A percentile compares a stretch with the other conserved stretches of the same genome.
Evolutionary conservation across 2,329 filamentous ascomycete species (phyloP).

Genomic region (Aspergillus luchuensis): DNA sequence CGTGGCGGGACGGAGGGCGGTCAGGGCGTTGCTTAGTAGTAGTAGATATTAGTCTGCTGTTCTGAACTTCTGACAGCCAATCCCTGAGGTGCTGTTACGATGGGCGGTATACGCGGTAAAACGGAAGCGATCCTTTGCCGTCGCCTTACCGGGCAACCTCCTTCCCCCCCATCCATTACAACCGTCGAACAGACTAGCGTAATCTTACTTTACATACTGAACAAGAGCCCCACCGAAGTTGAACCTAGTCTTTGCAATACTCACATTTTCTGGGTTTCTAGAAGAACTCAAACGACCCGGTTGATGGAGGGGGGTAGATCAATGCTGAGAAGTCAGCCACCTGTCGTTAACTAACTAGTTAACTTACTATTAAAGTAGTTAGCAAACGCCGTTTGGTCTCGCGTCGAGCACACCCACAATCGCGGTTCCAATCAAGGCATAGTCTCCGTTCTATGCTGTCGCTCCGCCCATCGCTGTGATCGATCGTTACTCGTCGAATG

Average conservation of each 20-base stretch:
- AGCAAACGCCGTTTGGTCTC: not conserved
- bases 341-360: not conserved
- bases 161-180: not conserved
- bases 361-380: not conserved
- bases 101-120: constrained; percentile 14
- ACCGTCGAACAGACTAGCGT: constrained; percentile 3
- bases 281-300: constrained; percentile 15
- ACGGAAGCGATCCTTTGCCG: not conserved
- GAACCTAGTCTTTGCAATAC: constrained; percentile 8
- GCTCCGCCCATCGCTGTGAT: not conserved
- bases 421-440: not conserved
- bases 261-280: constrained; percentile 17
- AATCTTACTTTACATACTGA: constrained; percentile 9
- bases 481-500: not conserved
- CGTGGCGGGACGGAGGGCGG: constrained; percentile 1
- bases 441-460: not conserved
- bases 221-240: constrained; percentile 9
- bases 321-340: not conserved
- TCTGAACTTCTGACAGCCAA: not conserved
- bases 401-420: not conserved
- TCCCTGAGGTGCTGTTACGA: constrained; percentile 6
- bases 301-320: not conserved
- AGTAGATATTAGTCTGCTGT: no score
- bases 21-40: not conserved
- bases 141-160: not conserved